Percentiles rank a stretch among this genome's conserved stretches.
phyloP scores from a whole-genome alignment of 1,284 basidiomycete genomes.

The Apiotrichum sp. region DNA sequence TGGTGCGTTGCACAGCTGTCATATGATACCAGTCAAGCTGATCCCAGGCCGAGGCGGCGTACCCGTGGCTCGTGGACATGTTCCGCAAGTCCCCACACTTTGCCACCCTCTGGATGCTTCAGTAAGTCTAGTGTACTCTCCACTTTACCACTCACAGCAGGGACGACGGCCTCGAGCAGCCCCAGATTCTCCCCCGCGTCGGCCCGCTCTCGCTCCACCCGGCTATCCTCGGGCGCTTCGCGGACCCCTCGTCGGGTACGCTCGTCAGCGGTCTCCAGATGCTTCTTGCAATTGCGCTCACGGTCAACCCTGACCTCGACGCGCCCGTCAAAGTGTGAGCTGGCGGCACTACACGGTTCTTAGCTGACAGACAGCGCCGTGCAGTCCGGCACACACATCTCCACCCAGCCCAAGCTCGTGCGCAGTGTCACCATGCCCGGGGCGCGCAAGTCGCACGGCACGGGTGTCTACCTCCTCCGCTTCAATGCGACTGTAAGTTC shows the following conservation, averaged over 20 bases:
- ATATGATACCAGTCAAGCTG: too few relatives aligned
- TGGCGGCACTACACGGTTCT: neutral
- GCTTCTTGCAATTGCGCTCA: neutral
- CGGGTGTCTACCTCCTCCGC: neutral
- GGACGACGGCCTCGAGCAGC: neutral
- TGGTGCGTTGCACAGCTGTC: neutral
- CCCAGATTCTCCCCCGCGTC: neutral
- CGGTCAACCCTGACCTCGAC: slow-evolving; percentile 1
- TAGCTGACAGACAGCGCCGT: neutral
- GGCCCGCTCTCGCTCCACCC: neutral
- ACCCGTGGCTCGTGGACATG: neutral
- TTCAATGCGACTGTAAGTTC: neutral
- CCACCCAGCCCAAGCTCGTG: neutral
- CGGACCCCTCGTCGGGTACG: neutral
- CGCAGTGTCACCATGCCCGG: neutral
- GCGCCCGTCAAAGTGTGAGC: neutral
- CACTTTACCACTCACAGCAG: neutral
- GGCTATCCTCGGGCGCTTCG: neutral
- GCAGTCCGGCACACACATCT: neutral
- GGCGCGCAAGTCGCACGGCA: neutral
- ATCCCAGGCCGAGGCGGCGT: neutral
- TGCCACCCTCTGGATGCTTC: too few relatives aligned
- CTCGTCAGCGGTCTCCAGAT: neutral
- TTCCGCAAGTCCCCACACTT: too few relatives aligned
- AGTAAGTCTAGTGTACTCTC: neutral